These are phyloP conservation scores for Phytophthora tubulina DNA, from an alignment of 352 stramenopile genomes.

Conservation along the genomic window DNA sequence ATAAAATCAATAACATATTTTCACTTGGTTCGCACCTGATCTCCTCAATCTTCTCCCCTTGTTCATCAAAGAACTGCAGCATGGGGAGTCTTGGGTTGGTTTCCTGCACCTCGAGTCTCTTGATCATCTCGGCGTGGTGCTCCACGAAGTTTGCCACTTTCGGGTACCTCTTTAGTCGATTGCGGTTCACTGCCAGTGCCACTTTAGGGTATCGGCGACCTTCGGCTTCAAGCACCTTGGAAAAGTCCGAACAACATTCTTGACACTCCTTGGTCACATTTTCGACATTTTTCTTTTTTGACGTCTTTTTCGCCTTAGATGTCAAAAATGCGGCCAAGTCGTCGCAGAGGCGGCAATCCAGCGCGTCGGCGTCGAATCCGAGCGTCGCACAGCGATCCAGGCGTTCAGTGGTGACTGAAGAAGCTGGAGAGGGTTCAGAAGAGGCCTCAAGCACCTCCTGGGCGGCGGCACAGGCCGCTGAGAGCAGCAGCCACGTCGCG, in stretches of 20 bases:
- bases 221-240: slow-evolving; percentile 41
- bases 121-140: slow-evolving; percentile 52
- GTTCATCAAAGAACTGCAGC: slow-evolving; percentile 71
- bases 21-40: slow-evolving; percentile 52
- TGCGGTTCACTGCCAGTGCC: slow-evolving; percentile 64
- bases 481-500: slow-evolving; percentile 12
- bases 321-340: slow-evolving; percentile 51
- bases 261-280: slow-evolving; percentile 46
- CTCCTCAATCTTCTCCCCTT: slow-evolving; percentile 64
- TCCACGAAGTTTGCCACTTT: slow-evolving; percentile 79
- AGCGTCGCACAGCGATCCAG: slow-evolving; percentile 42
- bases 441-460: slow-evolving; percentile 13
- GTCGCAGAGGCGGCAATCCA: slow-evolving; percentile 73
- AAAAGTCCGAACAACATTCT: slow-evolving; percentile 64
- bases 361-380: slow-evolving; percentile 66
- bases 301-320: not conserved
- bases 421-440: not conserved
- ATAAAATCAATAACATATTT: slow-evolving; percentile 13
- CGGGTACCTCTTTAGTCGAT: slow-evolving; percentile 66
- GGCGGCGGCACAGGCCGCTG: not conserved
- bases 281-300: slow-evolving; percentile 13
- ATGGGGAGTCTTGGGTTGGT: slow-evolving; percentile 58
- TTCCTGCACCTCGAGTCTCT: slow-evolving; percentile 63
- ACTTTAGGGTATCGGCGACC: slow-evolving; percentile 51
- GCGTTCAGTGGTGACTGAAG: not conserved